phyloP scores from a whole-genome alignment of 805 yeast species.

The Barnettozyma vustinii region DNA sequence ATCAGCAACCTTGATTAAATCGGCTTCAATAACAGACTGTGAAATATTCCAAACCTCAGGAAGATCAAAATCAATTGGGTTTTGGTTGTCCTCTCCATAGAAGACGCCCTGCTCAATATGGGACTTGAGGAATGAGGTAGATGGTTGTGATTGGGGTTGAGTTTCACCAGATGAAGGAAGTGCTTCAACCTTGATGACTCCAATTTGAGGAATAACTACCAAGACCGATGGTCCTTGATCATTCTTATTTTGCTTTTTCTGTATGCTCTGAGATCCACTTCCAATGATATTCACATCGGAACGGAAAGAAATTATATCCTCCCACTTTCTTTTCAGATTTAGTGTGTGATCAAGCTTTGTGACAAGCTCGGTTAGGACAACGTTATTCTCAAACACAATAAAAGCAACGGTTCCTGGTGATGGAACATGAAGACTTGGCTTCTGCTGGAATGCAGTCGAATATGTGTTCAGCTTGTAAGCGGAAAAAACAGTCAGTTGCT shows the following conservation, averaged over 20 bases:
- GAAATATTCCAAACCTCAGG: constrained; percentile 41
- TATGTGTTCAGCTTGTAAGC: constrained; percentile 59
- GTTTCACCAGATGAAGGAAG: constrained; percentile 20
- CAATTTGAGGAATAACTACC: constrained; percentile 48
- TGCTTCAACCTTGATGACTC: constrained; percentile 57
- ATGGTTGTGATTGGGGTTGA: constrained; percentile 21
- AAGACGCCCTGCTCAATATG: constrained; percentile 84
- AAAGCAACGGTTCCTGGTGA: constrained; percentile 55
- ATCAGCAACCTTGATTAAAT: constrained; percentile 44
- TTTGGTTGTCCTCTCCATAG: constrained; percentile 38
- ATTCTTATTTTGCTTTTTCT: constrained; percentile 19
- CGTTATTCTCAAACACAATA: constrained; percentile 51
- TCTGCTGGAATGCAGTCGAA: constrained; percentile 26
- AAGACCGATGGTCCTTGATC: constrained; percentile 36
- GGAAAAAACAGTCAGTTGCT: constrained; percentile 52
- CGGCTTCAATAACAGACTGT: constrained; percentile 39
- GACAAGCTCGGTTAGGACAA: constrained; percentile 61
- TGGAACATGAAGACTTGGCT: constrained; percentile 53
- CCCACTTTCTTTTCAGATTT: constrained; percentile 57
- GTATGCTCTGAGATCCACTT: constrained; percentile 44
- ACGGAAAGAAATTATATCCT: constrained; percentile 64
- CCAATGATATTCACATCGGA: constrained; percentile 51
- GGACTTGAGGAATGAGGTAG: constrained; percentile 46
- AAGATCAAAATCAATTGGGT: constrained; percentile 45
- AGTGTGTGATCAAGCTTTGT: constrained; percentile 29